Percentiles rank a stretch among this genome's conserved stretches.
Conservation (phyloP, 1,139 yeast genomes). For the Sugiyamaella xylanicola region DNA sequence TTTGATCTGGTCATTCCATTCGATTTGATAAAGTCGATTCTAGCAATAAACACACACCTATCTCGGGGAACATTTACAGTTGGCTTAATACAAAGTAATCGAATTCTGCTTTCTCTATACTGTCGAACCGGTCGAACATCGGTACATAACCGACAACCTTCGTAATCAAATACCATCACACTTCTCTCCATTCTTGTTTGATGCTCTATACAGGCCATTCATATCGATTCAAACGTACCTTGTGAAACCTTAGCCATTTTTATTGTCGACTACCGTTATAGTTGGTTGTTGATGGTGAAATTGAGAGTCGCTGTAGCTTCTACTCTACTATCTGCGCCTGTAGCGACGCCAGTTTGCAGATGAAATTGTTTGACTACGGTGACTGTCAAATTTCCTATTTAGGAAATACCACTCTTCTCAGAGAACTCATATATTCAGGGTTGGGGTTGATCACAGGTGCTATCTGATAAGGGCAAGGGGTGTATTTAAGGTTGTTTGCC, state of each 20-base stretch:
- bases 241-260: slow-evolving; percentile 43
- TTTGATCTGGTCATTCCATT: too few species aligned
- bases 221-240: slow-evolving; percentile 33
- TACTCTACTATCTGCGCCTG: background rate
- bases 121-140: too few species aligned
- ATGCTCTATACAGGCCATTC: background rate
- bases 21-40: too few species aligned
- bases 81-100: too few species aligned
- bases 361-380: slow-evolving; percentile 14
- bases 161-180: too few species aligned
- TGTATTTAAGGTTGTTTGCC: background rate
- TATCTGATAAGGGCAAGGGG: background rate
- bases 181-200: too few species aligned
- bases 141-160: too few species aligned
- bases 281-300: slow-evolving; percentile 17
- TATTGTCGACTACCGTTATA: slow-evolving; percentile 22
- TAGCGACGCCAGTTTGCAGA: background rate
- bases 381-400: slow-evolving; percentile 14
- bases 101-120: too few species aligned
- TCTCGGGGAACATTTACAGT: too few species aligned
- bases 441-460: background rate
- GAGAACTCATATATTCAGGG: background rate
- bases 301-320: slow-evolving; percentile 14
- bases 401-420: slow-evolving; percentile 9
- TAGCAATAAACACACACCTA: too few species aligned